Conservation (phyloP, 345 rosid species). For the Eucalyptus urophylla region DNA sequence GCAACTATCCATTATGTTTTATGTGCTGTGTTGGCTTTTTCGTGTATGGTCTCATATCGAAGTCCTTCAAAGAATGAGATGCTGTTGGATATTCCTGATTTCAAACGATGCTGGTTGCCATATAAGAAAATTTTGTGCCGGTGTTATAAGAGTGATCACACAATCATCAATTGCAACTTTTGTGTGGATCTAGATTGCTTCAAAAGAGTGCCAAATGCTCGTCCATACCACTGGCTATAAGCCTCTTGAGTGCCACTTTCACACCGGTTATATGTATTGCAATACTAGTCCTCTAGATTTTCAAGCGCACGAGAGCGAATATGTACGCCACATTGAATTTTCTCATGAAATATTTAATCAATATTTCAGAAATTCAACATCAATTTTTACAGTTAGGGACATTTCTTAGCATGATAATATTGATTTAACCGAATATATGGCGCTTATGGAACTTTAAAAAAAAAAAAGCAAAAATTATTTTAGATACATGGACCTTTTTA, state of each 20-base stretch:
- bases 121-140: neutral
- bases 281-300: neutral
- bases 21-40: neutral
- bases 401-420: neutral
- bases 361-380: neutral
- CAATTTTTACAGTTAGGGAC: too few species aligned
- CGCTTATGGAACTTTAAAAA: accelerated
- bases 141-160: neutral
- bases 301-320: neutral
- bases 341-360: neutral
- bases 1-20: neutral
- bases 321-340: neutral
- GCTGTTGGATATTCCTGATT: neutral
- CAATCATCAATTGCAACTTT: neutral
- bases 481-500: neutral
- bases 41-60: neutral
- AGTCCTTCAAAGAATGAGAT: neutral
- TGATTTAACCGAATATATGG: neutral
- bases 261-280: neutral
- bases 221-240: neutral
- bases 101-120: neutral
- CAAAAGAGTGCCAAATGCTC: neutral
- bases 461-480: neutral
- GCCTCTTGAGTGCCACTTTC: neutral
- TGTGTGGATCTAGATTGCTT: neutral